Evolutionary conservation across 257 asterid species (phyloP).

Genomic region (Paraleonurus japonicus): DNA sequence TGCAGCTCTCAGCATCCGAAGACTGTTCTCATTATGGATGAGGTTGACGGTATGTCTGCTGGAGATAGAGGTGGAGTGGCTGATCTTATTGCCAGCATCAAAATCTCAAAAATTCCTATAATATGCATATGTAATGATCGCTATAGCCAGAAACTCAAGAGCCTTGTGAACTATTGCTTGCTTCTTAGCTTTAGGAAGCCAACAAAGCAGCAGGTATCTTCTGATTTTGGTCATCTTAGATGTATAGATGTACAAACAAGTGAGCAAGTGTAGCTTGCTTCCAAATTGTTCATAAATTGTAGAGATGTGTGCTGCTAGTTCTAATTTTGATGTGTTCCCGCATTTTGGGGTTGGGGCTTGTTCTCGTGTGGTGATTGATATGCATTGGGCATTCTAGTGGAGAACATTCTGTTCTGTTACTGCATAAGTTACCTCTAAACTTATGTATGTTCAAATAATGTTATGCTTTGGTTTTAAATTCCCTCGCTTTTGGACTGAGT

Average conservation of each 20-base stretch:
- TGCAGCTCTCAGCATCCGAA: conserved; percentile 70
- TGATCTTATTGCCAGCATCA: conserved; percentile 96
- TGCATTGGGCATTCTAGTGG: neutral
- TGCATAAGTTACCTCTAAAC: neutral
- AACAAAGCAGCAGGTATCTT: conserved; percentile 92
- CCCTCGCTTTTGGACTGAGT: neutral
- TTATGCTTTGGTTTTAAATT: neutral
- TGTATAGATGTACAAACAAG: conserved; percentile 16
- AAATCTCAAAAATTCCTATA: conserved; percentile 85
- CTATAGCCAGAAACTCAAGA: conserved; percentile 95
- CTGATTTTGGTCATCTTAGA: conserved; percentile 10
- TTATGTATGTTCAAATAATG: neutral
- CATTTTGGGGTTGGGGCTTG: conserved; percentile 3
- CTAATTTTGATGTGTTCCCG: conserved; percentile 12
- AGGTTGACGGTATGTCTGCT: conserved; percentile 99
- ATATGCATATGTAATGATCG: conserved; percentile 98
- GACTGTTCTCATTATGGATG: conserved; percentile 96
- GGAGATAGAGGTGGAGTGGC: conserved; percentile 99
- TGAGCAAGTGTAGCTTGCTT: neutral
- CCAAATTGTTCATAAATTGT: neutral
- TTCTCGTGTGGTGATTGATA: neutral
- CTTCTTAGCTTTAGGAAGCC: conserved; percentile 87
- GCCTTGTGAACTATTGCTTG: conserved; percentile 92
- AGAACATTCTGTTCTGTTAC: neutral
- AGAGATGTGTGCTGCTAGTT: conserved; percentile 9